A percentile compares a stretch with the other conserved stretches of the same genome.
phyloP scores from a whole-genome alignment of 208 protist genomes.

The Leishmania guyanensis region DNA sequence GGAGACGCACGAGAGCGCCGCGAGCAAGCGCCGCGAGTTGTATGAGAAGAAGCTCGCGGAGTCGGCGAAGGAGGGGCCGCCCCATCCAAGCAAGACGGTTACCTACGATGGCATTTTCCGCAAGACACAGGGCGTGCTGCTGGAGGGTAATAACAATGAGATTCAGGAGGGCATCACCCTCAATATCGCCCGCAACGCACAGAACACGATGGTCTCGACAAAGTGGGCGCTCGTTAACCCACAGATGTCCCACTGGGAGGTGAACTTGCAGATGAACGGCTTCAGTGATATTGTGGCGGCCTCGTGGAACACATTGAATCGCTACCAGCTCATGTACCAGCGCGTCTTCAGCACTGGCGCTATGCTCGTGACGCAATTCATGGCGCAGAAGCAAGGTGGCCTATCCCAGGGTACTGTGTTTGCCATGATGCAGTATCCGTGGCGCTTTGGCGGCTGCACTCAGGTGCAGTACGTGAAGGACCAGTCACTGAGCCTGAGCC shows the following conservation, averaged over 20 bases:
- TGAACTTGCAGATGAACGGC: conserved; percentile 89
- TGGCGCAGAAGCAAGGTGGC: conserved; percentile 86
- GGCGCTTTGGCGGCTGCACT: conserved; percentile 78
- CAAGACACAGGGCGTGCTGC: conserved; percentile 56
- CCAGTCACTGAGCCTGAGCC: conserved; percentile 74
- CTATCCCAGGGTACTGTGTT: conserved; percentile 85
- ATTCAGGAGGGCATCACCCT: conserved; percentile 75
- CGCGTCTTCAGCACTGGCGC: conserved; percentile 75
- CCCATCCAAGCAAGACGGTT: conserved; percentile 43
- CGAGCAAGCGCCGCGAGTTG: conserved; percentile 43
- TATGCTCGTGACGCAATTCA: conserved; percentile 82
- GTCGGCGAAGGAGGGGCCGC: conserved; percentile 57
- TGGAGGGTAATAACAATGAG: conserved; percentile 71
- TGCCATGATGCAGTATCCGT: conserved; percentile 88
- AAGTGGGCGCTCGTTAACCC: conserved; percentile 84
- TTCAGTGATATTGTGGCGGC: conserved; percentile 84
- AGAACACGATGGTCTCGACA: conserved; percentile 85
- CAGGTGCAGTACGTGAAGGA: conserved; percentile 89
- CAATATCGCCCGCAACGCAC: conserved; percentile 69
- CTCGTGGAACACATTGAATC: conserved; percentile 85
- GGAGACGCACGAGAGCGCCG: conserved; percentile 47
- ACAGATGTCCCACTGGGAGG: conserved; percentile 86
- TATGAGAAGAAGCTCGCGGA: conserved; percentile 81
- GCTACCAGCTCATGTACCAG: conserved; percentile 90
- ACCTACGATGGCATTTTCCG: conserved; percentile 85